Evolutionary conservation across 345 rosid species (phyloP), one percentile per base, ranked within the genome.

Genomic region (Dimocarpus longan): DNA sequence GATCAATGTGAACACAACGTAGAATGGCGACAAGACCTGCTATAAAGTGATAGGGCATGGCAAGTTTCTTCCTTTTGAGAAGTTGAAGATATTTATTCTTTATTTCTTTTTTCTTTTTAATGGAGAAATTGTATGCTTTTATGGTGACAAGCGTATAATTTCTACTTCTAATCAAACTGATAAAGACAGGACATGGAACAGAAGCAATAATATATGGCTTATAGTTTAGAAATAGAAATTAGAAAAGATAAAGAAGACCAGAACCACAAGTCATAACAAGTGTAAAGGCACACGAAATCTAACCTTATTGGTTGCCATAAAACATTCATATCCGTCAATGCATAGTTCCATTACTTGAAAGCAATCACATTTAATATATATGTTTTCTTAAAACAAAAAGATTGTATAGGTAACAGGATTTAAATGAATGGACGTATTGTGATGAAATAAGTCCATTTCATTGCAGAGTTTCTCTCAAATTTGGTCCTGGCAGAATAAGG

Each of bases 181-280:
- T 21, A 70, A 26, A n/a, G 80, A 74, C 39, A 19, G 21, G 52
- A 78, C 22, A 71, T 11, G 42, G 42, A 77, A 74, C 68, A 71
- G 43, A 73, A 73, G 71, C 74, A 75, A 21, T 44, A 11, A 7
- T 19, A 78, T 26, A 39, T 71, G 67, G 50, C 28, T 60, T 19
- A 46, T 52, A 52, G 70, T 74, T 79, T 60, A 60, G 26, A 71
- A 60, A 70, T 39, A 52, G 70, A 67, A 70, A 64, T 59, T 59
- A 59, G 11, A 60, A 60, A 60, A 60, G 65, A 69, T 54, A 64
- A 76, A 52, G 75, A 81, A 76, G 68, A 76, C 56, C 42, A 64
- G 21, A 62, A 76, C 84, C 83, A 19, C 83, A 86, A 83, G 83
- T 57, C 82, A 81, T 24, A 74, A 12, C 82, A 83, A 77, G 64